phyloP scores from a whole-genome alignment of 2,329 filamentous ascomycete species.

The Aurifilum marmelostoma region DNA sequence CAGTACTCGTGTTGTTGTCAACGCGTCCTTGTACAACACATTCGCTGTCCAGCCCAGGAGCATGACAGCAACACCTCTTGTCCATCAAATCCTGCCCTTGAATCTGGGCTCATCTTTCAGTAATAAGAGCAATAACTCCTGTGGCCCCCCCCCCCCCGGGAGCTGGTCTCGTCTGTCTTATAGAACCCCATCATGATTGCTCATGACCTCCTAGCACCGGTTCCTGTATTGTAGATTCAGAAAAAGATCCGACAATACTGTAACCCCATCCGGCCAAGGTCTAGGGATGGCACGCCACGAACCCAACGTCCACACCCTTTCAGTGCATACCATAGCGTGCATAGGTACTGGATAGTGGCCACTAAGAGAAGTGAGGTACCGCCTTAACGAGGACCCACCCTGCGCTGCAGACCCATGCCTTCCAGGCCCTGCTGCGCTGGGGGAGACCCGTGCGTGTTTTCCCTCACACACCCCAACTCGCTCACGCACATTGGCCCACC shows the following conservation, averaged over 20 bases:
- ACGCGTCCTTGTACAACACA: not conserved
- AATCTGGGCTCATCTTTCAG: not conserved
- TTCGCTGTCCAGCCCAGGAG: no score
- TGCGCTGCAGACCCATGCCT: constrained; percentile 9
- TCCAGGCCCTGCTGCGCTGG: constrained; percentile 8
- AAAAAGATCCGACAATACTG: constrained; percentile 9
- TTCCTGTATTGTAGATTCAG: not conserved
- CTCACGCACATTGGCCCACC: no score
- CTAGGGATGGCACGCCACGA: not conserved
- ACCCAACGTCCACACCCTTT: constrained; percentile 1
- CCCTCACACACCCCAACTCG: constrained; percentile 6
- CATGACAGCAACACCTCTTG: not conserved
- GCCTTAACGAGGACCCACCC: constrained; percentile 9
- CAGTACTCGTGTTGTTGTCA: not conserved
- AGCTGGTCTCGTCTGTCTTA: not conserved
- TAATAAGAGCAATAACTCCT: not conserved
- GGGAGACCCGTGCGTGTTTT: constrained; percentile 15
- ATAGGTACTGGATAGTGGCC: not conserved
- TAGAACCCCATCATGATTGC: not conserved
- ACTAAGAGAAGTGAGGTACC: constrained; percentile 1
- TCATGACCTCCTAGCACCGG: not conserved
- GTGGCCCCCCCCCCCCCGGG: not conserved
- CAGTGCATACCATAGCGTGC: not conserved
- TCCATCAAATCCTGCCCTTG: not conserved
- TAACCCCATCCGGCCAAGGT: constrained; percentile 11